Conservation (phyloP, 2,329 filamentous ascomycete species). For the Teratosphaeria destructans region DNA sequence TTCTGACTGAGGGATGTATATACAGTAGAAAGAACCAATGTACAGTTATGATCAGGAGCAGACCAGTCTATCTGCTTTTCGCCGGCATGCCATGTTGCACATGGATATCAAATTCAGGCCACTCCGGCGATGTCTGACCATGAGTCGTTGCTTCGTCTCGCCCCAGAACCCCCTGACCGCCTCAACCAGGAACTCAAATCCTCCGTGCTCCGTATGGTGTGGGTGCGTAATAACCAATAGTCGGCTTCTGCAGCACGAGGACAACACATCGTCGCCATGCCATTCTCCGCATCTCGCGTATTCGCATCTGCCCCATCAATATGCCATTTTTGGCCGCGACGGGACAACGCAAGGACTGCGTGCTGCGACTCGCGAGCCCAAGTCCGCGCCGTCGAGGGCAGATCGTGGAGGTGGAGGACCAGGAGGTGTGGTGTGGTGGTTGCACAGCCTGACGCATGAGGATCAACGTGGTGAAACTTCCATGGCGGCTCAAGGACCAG, state of each 20-base stretch:
- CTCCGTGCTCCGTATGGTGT: neutral
- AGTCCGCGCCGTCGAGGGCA: neutral
- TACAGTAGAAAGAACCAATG: neutral
- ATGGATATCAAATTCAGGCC: neutral
- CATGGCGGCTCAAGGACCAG: neutral
- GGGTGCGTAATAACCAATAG: neutral
- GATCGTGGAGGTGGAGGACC: neutral
- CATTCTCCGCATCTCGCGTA: neutral
- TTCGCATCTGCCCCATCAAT: neutral
- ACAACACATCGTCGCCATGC: neutral
- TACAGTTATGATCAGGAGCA: neutral
- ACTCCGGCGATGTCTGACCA: neutral
- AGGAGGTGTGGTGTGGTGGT: neutral
- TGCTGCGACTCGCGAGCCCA: neutral
- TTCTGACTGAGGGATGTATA: neutral
- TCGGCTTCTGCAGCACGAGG: neutral
- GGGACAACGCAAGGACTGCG: neutral
- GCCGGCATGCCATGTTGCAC: neutral
- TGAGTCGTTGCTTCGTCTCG: neutral
- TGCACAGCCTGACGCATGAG: neutral
- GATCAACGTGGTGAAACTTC: neutral
- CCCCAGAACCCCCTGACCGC: neutral
- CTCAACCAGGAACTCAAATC: neutral
- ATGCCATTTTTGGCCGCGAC: neutral
- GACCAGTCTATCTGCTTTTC: neutral